Evolutionary conservation across 805 yeast species (phyloP), one percentile per base, ranked within the genome.

Genomic region (Clavispora santaluciae): DNA sequence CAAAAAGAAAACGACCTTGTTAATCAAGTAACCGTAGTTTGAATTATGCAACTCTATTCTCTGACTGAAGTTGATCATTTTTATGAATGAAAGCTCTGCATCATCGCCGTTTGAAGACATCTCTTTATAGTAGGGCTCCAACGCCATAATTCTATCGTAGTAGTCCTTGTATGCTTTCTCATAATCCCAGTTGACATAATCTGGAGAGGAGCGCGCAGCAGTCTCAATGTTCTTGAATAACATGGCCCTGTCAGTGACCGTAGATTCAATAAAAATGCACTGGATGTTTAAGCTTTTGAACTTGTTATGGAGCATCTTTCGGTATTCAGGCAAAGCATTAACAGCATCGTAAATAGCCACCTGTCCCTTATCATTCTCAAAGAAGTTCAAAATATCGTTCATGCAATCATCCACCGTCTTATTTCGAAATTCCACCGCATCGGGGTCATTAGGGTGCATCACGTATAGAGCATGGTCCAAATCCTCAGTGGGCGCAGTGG

Each of bases 311-410:
- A 91, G 63, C 22, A 73, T 75, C 6, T 70, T 53, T 51, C 99
- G 73, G 50, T 83, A 84, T 38, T 73, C 71, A 16, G 83, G 78
- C 36, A 83, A 66, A 5, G 93, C 95, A 59, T 93, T 93, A 38
- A 93, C 85, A 0, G 98, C 98, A 63, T 93, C 99, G 62, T 86
- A 93, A 17, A 93, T 86, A 5, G 95, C 99, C 23, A 93, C 87
- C 64, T 93, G 99, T 9, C 98, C 98, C 55, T 78, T 79, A 46
- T 82, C 87, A 22, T 75, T 74, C 47, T 77, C 75, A 61, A 87
- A 88, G 54, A 86, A 89, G 18, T 70, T 66, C 41, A 75, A 57
- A 60, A 91, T 80, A 57, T 88, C 97, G 35, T 64, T 64, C 28
- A 85, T 60, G 51, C 95, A 87, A 29, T 76, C 73, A 35, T 75